Evolutionary conservation across 2,329 filamentous ascomycete species (phyloP), one percentile per base, ranked within the genome.

Genomic region (Fusarium clavum): DNA sequence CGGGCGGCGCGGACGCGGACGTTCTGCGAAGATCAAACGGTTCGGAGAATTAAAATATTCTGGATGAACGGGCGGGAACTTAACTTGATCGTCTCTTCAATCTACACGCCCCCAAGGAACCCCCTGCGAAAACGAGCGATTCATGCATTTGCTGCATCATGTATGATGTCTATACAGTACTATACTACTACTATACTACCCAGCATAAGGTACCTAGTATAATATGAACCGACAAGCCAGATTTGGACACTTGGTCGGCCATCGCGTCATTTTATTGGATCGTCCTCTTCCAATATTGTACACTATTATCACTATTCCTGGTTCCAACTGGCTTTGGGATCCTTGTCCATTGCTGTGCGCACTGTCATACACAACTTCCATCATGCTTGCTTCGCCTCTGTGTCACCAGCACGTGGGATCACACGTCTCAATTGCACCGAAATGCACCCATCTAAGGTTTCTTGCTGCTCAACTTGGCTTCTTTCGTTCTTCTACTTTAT

Each of bases 191-290:
- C 12, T 18, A 40, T 52, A 40, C 20, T 38, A 38, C 32, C 48
- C 24, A 34, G 29, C 16, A 32, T 16, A 49, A 11, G 10, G 10
- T 52, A 20, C 20, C 20, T 20, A 18, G 49, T 45, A 41, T 47
- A 29, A 58, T 44, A 49, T 58, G 32, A 24, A 65, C 41, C 30
- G 22, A 52, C 34, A 54, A 65, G 29, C 46, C 61, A 65, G 34
- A 65, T 65, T 30, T 51, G 54, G 61, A 34, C 24, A 61, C 34
- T 65, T 20, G 20, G n/a, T 52, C 30, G 61, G 30, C 22, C 46
- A 53, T 41, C 43, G 30, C 43, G 43, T 54, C 46, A 44, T 65
- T 53, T 38, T 54, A 66, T 66, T 66, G 63, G 63, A 24, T 66
- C 38, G 24, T 40, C 24, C 22, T 58, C n/a, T 43, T 34, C 44